These are phyloP conservation scores for Paramyrothecium sp. DNA, from an alignment of 2,329 filamentous ascomycete species.

Conservation along the genomic window DNA sequence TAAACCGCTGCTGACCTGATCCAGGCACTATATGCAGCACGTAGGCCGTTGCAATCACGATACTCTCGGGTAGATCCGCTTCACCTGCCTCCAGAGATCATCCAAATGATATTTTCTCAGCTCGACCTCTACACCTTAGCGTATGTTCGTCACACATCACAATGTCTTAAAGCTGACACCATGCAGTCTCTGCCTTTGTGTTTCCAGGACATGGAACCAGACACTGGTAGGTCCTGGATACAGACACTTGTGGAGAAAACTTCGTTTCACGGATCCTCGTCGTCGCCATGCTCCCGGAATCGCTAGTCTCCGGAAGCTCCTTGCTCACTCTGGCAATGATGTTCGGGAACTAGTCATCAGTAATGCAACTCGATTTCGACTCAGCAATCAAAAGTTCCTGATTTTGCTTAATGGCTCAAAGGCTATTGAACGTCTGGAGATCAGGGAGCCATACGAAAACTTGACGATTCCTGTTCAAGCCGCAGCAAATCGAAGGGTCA, in stretches of 20 bases:
- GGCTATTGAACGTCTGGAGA: constrained; percentile 23
- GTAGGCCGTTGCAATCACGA: constrained; percentile 30
- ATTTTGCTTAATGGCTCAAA: constrained; percentile 21
- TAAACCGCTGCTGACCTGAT: neutral
- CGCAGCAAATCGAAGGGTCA: neutral
- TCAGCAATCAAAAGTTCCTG: constrained; percentile 26
- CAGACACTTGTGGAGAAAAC: constrained; percentile 26
- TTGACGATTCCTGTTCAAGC: constrained; percentile 2
- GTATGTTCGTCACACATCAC: constrained; percentile 12
- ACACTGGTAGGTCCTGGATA: constrained; percentile 26
- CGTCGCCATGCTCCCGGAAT: constrained; percentile 18
- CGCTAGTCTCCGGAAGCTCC: constrained; percentile 23
- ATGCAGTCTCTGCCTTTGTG: constrained; percentile 26
- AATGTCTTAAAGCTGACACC: constrained; percentile 1
- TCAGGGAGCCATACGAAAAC: constrained; percentile 12
- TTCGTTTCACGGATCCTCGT: constrained; percentile 22
- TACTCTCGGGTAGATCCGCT: constrained; percentile 34
- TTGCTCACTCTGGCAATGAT: constrained; percentile 28
- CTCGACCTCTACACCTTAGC: constrained; percentile 30
- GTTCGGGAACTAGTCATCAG: constrained; percentile 25
- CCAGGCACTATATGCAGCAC: constrained; percentile 31
- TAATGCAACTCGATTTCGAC: constrained; percentile 20
- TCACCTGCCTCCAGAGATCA: constrained; percentile 31
- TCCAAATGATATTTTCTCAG: constrained; percentile 31
- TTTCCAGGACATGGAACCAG: constrained; percentile 29